Evolutionary conservation across 495 filamentous ascomycete genomes (phyloP).

Genomic region (Barbatosphaeria neglecta): DNA sequence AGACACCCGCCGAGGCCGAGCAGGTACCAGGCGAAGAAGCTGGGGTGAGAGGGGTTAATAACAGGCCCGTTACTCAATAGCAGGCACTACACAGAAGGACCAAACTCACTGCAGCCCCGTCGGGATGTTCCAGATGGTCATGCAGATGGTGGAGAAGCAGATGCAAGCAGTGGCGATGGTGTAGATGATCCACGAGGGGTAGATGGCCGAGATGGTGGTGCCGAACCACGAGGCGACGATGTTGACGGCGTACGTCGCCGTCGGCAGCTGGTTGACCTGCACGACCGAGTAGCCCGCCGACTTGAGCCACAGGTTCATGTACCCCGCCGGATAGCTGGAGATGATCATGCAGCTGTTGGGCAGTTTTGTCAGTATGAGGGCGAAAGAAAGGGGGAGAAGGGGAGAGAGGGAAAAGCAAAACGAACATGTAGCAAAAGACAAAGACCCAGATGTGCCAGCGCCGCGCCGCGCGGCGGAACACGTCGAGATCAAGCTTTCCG

Average conservation of each 20-base stretch:
- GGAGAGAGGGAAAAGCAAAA: conserved; percentile 34
- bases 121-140: conserved; percentile 36
- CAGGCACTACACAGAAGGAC: too few species aligned
- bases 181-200: conserved; percentile 33
- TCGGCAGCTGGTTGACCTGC: conserved; percentile 36
- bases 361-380: too few species aligned
- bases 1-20: conserved; percentile 28
- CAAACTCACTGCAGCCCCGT: conserved; percentile 26
- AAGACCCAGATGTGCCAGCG: conserved; percentile 41
- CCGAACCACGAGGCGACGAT: conserved; percentile 36
- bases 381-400: too few species aligned
- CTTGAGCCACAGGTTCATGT: conserved; percentile 39
- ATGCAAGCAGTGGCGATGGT: conserved; percentile 18
- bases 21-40: conserved; percentile 36
- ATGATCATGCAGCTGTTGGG: conserved; percentile 29
- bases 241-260: conserved; percentile 27
- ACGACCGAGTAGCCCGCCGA: conserved; percentile 32
- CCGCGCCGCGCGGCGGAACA: conserved; percentile 28
- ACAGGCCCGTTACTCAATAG: too few species aligned
- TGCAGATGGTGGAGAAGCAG: conserved; percentile 29
- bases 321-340: conserved; percentile 22
- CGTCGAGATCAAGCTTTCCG: conserved; percentile 25
- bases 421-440: conserved; percentile 30
- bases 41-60: too few species aligned
- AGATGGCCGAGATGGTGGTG: conserved; percentile 31